Conservation (phyloP, 805 yeast genomes). For the Schwanniomyces pseudopolymorphus region DNA sequence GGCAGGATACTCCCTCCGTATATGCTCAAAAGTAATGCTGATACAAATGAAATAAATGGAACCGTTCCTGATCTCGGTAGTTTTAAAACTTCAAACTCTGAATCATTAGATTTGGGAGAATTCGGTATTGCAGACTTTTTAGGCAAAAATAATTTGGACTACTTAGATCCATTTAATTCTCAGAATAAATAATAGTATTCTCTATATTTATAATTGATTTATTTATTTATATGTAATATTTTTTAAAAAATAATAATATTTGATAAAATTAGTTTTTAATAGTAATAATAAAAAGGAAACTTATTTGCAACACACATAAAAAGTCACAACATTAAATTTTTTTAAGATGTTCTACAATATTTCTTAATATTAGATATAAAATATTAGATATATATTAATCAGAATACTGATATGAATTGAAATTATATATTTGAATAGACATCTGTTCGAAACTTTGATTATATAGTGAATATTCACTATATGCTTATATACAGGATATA, state of each 20-base stretch:
- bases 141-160: conserved; percentile 19
- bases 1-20: conserved; percentile 84
- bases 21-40: conserved; percentile 50
- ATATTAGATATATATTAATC: too few species aligned
- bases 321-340: too few species aligned
- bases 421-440: too few species aligned
- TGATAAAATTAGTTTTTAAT: too few species aligned
- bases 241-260: too few species aligned
- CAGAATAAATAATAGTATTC: conserved; percentile 1
- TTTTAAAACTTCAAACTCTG: not conserved
- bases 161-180: conserved; percentile 24
- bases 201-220: not conserved
- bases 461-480: too few species aligned
- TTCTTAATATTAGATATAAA: too few species aligned
- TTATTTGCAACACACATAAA: too few species aligned
- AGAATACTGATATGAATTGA: too few species aligned
- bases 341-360: too few species aligned
- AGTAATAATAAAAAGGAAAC: too few species aligned
- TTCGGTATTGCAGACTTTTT: conserved; percentile 17
- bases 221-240: not conserved
- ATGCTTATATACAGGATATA: not conserved
- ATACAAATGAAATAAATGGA: not conserved
- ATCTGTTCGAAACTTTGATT: too few species aligned
- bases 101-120: conserved; percentile 17
- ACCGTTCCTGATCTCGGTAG: not conserved